Conservation (phyloP, 2,329 filamentous ascomycete genomes). For the Cordyceps fumosorosea region DNA sequence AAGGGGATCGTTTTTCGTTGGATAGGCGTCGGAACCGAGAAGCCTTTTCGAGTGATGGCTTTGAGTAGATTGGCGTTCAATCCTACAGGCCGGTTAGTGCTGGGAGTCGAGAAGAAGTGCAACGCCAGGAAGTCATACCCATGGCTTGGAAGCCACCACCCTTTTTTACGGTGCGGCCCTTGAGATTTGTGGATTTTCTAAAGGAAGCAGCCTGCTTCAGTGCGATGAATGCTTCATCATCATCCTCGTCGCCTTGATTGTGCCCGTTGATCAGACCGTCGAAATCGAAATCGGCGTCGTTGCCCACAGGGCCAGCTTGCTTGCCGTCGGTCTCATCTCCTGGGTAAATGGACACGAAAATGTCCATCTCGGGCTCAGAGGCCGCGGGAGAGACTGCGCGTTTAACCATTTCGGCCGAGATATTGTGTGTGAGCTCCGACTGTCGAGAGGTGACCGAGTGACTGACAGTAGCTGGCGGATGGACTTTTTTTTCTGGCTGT, state of each 20-base stretch:
- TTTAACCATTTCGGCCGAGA: conserved; percentile 54
- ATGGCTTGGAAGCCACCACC: conserved; percentile 95
- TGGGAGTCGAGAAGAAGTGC: background rate
- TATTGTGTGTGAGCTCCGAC: background rate
- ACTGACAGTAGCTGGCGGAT: background rate
- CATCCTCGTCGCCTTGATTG: conserved; percentile 48
- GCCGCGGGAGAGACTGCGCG: conserved; percentile 72
- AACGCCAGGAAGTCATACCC: conserved; percentile 43
- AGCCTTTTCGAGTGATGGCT: conserved; percentile 88
- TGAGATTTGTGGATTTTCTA: conserved; percentile 73
- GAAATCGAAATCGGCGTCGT: conserved; percentile 44
- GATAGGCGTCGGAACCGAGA: conserved; percentile 92
- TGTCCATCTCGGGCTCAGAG: conserved; percentile 90
- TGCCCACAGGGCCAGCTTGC: conserved; percentile 28
- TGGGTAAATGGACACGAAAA: conserved; percentile 69
- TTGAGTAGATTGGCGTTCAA: conserved; percentile 78
- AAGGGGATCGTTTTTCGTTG: conserved; percentile 94
- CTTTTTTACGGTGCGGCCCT: conserved; percentile 85
- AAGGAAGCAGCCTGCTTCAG: conserved; percentile 81
- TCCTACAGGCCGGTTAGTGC: conserved; percentile 34
- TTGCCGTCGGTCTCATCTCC: conserved; percentile 46
- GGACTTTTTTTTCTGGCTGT: background rate
- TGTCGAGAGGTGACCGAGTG: background rate
- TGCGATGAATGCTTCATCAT: conserved; percentile 86
- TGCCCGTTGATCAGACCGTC: conserved; percentile 53